A percentile compares a stretch with the other conserved stretches of the same genome.
These are phyloP conservation scores for Penicillium waksmanii DNA, from an alignment of 495 filamentous ascomycete species.

Conservation along the genomic window DNA sequence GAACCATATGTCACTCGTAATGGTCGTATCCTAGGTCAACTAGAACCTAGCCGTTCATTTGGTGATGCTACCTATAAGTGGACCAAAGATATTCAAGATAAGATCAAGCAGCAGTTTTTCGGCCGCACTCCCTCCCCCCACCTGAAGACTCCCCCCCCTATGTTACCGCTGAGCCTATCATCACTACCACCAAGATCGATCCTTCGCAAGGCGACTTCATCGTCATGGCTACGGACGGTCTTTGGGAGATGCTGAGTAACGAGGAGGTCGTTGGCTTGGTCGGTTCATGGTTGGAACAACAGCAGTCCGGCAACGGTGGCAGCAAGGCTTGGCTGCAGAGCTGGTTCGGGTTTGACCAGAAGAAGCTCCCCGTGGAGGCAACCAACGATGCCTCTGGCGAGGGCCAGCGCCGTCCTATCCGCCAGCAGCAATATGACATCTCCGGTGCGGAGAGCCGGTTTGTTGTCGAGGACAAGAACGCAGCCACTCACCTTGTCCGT, in stretches of 20 bases:
- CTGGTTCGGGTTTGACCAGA: constrained; percentile 53
- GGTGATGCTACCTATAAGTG: constrained; percentile 98
- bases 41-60: constrained; percentile 93
- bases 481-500: constrained; percentile 90
- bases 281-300: constrained; percentile 91
- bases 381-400: constrained; percentile 54
- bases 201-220: constrained; percentile 92
- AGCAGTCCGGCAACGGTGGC: constrained; percentile 49
- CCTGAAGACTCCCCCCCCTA: constrained; percentile 87
- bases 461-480: constrained; percentile 94
- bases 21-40: constrained; percentile 85
- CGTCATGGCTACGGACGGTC: constrained; percentile 93
- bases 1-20: constrained; percentile 83
- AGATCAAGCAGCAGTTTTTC: constrained; percentile 83
- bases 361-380: constrained; percentile 57
- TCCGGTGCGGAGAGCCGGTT: constrained; percentile 74
- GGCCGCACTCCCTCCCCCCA: constrained; percentile 71
- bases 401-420: constrained; percentile 70
- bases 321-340: constrained; percentile 52
- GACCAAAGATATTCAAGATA: constrained; percentile 78
- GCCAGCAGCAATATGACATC: constrained; percentile 81
- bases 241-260: constrained; percentile 99
- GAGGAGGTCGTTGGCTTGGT: constrained; percentile 98
- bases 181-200: constrained; percentile 94
- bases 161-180: constrained; percentile 93